Base-by-base conservation (phyloP, 495 filamentous ascomycete species). In the Penicillium tannophilum region DNA sequence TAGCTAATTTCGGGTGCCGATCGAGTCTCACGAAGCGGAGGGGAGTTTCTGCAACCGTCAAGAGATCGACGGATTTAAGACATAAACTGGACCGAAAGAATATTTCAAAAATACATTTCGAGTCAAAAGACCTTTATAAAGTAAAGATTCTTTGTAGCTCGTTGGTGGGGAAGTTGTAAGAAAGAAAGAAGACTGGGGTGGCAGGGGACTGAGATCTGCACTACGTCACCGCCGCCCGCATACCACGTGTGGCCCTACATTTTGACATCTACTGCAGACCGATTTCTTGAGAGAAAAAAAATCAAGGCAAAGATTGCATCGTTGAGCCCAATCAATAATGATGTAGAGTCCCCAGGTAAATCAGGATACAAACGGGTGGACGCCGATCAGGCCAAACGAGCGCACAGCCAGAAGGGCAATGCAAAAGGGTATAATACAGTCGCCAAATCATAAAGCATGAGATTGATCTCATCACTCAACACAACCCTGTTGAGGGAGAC, bases 351-450 rank as follows among this genome's bases (percentile, higher is more conserved):
- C 36, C 50, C 33, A 24, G 5, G 31, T 20, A 24, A 52, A 53
- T 28, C 8, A 36, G 23, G 43, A 12, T 16, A 49, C 33, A 45
- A 66, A 55, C 30, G 53, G 4, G 16, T 24, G 56, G 42, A 56
- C 35, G 39, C 54, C 55, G n/a, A 45, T 45, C 36, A 56, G 45
- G 53, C 24, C 52, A 50, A 57, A 58, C 14, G 42, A 60, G 33
- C n/a, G 55, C 42, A 50, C 17, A 49, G 46, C 58, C 55, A 12
- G 28, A 54, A 52, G 39, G 54, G 44, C 55, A 58, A 59, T 54
- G 55, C 47, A 50, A 33, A 42, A 55, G 65, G 67, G 67, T 70
- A 65, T 70, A 64, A 58, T 66, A 67, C 59, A 62, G 44, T 53
- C 17, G 55, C 17, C 43, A 46, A 48, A 33, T 28, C 17, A 16